These are phyloP conservation scores for Saururus chinensis DNA, from an alignment of 164 flowering plant species.

Conservation along the genomic window DNA sequence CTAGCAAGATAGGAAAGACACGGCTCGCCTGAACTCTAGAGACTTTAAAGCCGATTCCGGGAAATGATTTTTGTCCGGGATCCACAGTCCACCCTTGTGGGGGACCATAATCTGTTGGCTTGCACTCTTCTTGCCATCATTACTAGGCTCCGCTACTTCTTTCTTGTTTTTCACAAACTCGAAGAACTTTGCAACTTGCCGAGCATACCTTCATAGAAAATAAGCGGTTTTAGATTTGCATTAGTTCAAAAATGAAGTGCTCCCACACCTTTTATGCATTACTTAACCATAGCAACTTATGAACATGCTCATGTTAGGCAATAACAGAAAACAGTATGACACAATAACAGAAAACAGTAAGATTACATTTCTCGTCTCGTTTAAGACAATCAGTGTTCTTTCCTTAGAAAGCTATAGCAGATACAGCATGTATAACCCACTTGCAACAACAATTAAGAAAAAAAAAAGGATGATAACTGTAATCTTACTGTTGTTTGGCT, in stretches of 20 bases:
- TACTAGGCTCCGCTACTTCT: slow-evolving; percentile 24
- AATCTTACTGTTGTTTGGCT: slow-evolving; percentile 75
- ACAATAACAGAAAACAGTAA: too few relatives aligned
- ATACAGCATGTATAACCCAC: too few relatives aligned
- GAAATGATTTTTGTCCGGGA: slow-evolving; percentile 45
- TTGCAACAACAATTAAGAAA: background rate
- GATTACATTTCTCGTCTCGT: too few relatives aligned
- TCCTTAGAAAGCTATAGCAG: too few relatives aligned
- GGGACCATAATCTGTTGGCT: slow-evolving; percentile 43
- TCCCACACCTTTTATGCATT: too few relatives aligned
- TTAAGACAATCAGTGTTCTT: too few relatives aligned
- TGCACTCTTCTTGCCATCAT: slow-evolving; percentile 9
- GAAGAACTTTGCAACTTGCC: slow-evolving; percentile 90
- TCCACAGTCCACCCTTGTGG: slow-evolving; percentile 45
- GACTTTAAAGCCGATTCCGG: slow-evolving; percentile 53
- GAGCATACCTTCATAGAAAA: slow-evolving; percentile 63
- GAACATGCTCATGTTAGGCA: too few relatives aligned
- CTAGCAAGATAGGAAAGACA: slow-evolving; percentile 54
- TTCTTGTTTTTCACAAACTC: slow-evolving; percentile 85
- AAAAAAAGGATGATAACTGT: background rate
- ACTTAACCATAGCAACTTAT: too few relatives aligned
- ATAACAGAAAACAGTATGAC: too few relatives aligned
- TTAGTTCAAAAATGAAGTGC: background rate
- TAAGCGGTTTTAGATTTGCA: background rate
- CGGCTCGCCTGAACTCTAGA: slow-evolving; percentile 56